phyloP scores from a whole-genome alignment of 352 stramenopile genomes.

The Pythium guiyangense region DNA sequence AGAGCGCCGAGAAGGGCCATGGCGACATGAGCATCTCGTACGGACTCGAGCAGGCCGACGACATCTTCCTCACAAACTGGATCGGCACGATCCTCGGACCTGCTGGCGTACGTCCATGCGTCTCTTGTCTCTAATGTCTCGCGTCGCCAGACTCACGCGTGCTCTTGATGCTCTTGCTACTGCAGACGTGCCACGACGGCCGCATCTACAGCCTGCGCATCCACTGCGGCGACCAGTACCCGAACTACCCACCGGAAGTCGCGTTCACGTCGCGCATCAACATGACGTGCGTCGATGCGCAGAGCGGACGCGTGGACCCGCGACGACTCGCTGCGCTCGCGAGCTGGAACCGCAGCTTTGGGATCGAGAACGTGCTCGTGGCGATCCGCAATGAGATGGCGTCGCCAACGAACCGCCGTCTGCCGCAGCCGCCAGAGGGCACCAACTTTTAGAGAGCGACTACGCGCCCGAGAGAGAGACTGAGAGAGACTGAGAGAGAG shows the following conservation, averaged over 20 bases:
- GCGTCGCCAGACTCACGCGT: neutral
- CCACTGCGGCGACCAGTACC: constrained; percentile 93
- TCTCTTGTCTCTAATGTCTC: too few relatives aligned
- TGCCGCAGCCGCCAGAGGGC: constrained; percentile 90
- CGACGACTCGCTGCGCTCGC: constrained; percentile 62
- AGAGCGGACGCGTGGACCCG: constrained; percentile 76
- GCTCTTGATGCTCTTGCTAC: neutral
- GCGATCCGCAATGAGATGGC: constrained; percentile 89
- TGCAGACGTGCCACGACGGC: constrained; percentile 93
- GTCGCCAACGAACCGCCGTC: constrained; percentile 80
- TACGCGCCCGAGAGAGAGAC: neutral
- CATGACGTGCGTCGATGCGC: constrained; percentile 94
- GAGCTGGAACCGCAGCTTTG: constrained; percentile 85
- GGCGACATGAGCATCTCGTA: constrained; percentile 94
- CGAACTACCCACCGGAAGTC: constrained; percentile 91
- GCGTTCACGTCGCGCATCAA: constrained; percentile 97
- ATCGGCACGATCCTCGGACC: constrained; percentile 97
- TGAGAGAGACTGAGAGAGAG: too few relatives aligned
- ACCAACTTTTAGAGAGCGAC: constrained; percentile 81
- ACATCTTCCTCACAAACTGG: constrained; percentile 98
- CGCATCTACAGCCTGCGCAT: constrained; percentile 96
- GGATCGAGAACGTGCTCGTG: constrained; percentile 89
- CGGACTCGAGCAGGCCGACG: constrained; percentile 93
- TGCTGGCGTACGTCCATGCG: constrained; percentile 89
- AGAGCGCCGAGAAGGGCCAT: constrained; percentile 90